phyloP scores from a whole-genome alignment of 257 asterid genomes.

The Przewalskia tangutica region DNA sequence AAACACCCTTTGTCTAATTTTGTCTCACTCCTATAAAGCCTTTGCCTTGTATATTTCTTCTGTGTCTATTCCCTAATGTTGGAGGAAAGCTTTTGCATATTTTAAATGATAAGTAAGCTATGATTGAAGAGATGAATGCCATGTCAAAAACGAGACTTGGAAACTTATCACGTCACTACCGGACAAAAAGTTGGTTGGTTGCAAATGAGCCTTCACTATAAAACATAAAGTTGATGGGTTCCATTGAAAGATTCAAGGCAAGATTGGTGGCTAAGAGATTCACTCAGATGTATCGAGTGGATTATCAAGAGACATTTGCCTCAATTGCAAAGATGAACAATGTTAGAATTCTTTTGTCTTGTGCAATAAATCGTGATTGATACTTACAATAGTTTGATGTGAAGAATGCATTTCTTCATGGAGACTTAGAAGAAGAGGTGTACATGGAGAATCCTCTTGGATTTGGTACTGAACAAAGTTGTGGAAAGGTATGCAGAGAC shows the following conservation, averaged over 20 bases:
- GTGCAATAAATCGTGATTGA: background rate
- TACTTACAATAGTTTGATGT: background rate
- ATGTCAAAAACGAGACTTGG: background rate
- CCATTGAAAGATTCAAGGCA: background rate
- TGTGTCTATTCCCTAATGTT: background rate
- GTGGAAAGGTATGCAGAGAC: background rate
- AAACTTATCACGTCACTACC: background rate
- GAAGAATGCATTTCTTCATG: too few relatives aligned
- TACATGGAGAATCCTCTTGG: background rate
- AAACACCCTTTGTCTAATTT: background rate
- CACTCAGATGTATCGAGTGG: background rate
- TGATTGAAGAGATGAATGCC: background rate
- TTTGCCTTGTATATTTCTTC: background rate
- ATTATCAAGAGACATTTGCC: background rate
- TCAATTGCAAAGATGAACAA: background rate
- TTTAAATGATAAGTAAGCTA: background rate
- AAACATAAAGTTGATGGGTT: background rate
- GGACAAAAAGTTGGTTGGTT: background rate
- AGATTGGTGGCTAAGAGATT: background rate
- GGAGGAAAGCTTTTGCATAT: background rate
- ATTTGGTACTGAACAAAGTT: background rate
- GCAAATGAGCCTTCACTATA: background rate
- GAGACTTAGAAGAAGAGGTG: background rate
- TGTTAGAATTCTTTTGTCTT: background rate
- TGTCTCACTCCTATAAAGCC: background rate